A percentile compares a stretch with the other conserved stretches of the same genome.
Evolutionary conservation across 1,284 basidiomycete genomes (phyloP).

Genomic region (Leccinum solheimii): DNA sequence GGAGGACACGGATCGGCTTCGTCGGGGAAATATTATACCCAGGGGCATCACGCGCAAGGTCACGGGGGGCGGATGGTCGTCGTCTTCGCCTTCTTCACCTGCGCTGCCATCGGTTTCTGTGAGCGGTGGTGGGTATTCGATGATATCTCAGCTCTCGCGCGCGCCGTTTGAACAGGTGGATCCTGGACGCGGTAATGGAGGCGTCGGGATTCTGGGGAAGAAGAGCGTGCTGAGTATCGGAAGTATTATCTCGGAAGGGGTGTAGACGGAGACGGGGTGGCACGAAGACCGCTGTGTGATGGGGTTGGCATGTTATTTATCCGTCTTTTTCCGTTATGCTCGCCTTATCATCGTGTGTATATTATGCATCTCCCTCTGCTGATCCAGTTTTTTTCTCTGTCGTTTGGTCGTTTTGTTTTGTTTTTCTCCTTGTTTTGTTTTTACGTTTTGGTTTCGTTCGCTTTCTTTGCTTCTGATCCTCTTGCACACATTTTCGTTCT

Average conservation of each 20-base stretch:
- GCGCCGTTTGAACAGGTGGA: constrained; percentile 32
- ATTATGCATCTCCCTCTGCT: neutral
- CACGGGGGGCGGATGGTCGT: constrained; percentile 25
- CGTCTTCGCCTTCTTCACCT: constrained; percentile 32
- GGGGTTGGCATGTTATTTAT: neutral
- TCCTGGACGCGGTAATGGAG: constrained; percentile 27
- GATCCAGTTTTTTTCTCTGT: neutral
- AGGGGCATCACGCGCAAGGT: constrained; percentile 18
- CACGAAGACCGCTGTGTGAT: neutral
- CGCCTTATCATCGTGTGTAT: neutral
- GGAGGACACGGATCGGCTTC: constrained; percentile 14
- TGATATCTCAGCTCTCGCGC: constrained; percentile 35
- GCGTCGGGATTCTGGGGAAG: constrained; percentile 40
- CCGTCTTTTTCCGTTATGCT: neutral
- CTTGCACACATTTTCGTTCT: neutral
- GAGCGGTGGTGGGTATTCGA: constrained; percentile 26
- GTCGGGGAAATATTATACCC: constrained; percentile 28
- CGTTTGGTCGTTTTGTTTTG: neutral
- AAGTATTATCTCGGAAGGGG: constrained; percentile 60
- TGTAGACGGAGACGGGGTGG: constrained; percentile 3
- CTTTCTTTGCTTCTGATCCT: neutral
- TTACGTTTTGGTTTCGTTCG: neutral
- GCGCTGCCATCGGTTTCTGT: constrained; percentile 20
- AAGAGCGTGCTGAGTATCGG: constrained; percentile 72
- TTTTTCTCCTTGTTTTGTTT: neutral